Conservation (phyloP, 768 basidiomycete species). For the Serpula lacrymans region DNA sequence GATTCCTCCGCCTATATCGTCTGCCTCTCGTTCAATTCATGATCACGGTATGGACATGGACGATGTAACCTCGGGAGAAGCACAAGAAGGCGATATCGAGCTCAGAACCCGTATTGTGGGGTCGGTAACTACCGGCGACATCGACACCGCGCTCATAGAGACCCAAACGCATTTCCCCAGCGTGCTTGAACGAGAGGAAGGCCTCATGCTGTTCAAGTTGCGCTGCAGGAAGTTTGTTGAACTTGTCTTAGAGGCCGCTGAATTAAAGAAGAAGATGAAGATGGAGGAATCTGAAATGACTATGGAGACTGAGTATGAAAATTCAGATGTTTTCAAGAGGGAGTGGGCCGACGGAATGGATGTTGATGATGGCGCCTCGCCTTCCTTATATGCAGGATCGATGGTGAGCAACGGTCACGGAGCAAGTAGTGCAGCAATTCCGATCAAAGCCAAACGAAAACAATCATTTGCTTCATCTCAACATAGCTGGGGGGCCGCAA, state of each 20-base stretch:
- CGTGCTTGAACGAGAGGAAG: constrained; percentile 64
- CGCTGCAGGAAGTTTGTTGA: constrained; percentile 86
- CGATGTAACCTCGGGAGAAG: constrained; percentile 18
- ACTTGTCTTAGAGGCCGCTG: constrained; percentile 67
- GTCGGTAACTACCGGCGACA: constrained; percentile 64
- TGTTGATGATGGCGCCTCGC: constrained; percentile 40
- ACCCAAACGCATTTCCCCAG: constrained; percentile 54
- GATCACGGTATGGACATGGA: constrained; percentile 51
- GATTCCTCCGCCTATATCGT: constrained; percentile 2
- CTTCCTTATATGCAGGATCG: constrained; percentile 7
- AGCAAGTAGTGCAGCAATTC: constrained; percentile 23
- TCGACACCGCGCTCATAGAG: constrained; percentile 63
- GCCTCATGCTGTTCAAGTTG: constrained; percentile 76
- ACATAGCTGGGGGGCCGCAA: constrained; percentile 19
- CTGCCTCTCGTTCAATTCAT: constrained; percentile 17
- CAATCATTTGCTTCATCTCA: constrained; percentile 24
- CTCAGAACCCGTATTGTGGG: constrained; percentile 68
- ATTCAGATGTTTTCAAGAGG: constrained; percentile 38
- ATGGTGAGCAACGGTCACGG: constrained; percentile 10
- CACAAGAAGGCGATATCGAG: constrained; percentile 53
- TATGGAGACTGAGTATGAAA: constrained; percentile 31
- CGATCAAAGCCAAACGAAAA: constrained; percentile 26
- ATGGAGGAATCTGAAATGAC: constrained; percentile 33
- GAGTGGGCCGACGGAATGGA: constrained; percentile 52
- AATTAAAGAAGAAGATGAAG: constrained; percentile 62